Evolutionary conservation across 2,329 filamentous ascomycete genomes (phyloP).

Genomic region (Stemphylium vesicarium): DNA sequence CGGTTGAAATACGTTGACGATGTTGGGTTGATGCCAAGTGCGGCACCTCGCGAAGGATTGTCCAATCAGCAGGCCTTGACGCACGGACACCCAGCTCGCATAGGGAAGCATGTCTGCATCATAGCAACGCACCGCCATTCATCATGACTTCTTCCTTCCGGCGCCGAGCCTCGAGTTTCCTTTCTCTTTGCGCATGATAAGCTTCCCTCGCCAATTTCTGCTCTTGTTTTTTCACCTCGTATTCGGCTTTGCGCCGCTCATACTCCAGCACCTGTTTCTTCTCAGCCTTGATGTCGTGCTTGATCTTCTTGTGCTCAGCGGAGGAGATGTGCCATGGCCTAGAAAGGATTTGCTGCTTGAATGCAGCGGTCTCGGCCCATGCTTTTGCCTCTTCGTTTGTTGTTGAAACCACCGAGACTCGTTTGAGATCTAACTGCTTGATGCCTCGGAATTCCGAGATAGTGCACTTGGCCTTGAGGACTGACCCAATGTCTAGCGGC

Average conservation of each 20-base stretch:
- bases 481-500: slow-evolving; percentile 54
- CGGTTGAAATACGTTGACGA: too few relatives aligned
- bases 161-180: slow-evolving; percentile 52
- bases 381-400: slow-evolving; percentile 63
- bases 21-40: too few relatives aligned
- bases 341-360: slow-evolving; percentile 57
- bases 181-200: slow-evolving; percentile 40
- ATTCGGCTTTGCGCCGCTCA: slow-evolving; percentile 43
- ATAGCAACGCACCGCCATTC: slow-evolving; percentile 51
- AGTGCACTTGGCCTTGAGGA: slow-evolving; percentile 64
- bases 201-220: slow-evolving; percentile 41
- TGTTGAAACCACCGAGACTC: slow-evolving; percentile 56
- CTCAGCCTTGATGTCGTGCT: slow-evolving; percentile 47
- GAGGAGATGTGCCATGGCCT: slow-evolving; percentile 60
- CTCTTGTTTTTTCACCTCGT: slow-evolving; percentile 41
- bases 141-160: slow-evolving; percentile 52
- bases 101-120: background rate
- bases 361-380: slow-evolving; percentile 59
- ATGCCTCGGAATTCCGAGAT: slow-evolving; percentile 58
- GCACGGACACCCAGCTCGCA: too few relatives aligned
- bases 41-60: too few relatives aligned
- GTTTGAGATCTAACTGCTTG: slow-evolving; percentile 63
- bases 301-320: slow-evolving; percentile 53
- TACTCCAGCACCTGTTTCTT: slow-evolving; percentile 48
- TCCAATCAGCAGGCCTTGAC: too few relatives aligned